Conservation (phyloP, 164 flowering plant genomes). For the Chloranthus sessilifolius region DNA sequence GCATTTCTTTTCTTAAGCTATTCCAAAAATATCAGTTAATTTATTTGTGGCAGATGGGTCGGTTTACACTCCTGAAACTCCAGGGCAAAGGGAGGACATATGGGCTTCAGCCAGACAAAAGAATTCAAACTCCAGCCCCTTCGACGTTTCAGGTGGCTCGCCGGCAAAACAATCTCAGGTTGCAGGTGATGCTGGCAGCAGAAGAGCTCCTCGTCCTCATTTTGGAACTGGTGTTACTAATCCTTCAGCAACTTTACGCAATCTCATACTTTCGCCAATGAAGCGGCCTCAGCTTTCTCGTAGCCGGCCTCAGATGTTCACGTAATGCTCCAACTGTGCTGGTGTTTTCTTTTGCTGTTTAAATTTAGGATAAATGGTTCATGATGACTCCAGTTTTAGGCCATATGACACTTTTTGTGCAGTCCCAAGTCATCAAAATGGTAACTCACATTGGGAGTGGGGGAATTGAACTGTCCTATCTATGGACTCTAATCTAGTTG, state of each 20-base stretch:
- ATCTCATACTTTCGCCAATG: slow-evolving; percentile 85
- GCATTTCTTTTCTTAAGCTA: slow-evolving; percentile 13
- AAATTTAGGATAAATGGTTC: too few relatives aligned
- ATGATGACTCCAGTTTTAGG: too few relatives aligned
- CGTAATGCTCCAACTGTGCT: slow-evolving; percentile 42
- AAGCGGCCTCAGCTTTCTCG: slow-evolving; percentile 93
- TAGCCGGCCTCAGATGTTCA: slow-evolving; percentile 60
- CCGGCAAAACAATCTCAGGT: slow-evolving; percentile 51
- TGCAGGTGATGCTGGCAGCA: slow-evolving; percentile 41
- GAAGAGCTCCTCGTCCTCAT: slow-evolving; percentile 39
- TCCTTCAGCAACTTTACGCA: slow-evolving; percentile 76
- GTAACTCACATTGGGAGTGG: too few relatives aligned
- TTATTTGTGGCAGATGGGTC: slow-evolving; percentile 82
- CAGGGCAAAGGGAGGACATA: slow-evolving; percentile 86
- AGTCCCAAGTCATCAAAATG: too few relatives aligned
- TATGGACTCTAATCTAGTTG: too few relatives aligned
- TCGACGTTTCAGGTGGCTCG: slow-evolving; percentile 61
- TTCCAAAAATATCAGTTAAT: slow-evolving; percentile 55
- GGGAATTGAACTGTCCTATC: too few relatives aligned
- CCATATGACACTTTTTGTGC: too few relatives aligned
- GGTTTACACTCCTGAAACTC: slow-evolving; percentile 81
- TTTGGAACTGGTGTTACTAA: slow-evolving; percentile 55
- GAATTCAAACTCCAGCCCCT: slow-evolving; percentile 65
- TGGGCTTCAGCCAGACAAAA: slow-evolving; percentile 78
- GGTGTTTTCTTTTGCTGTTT: neutral